These are phyloP conservation scores for Sporothrix schenckii DNA, from an alignment of 2,329 filamentous ascomycete species.

Conservation along the genomic window DNA sequence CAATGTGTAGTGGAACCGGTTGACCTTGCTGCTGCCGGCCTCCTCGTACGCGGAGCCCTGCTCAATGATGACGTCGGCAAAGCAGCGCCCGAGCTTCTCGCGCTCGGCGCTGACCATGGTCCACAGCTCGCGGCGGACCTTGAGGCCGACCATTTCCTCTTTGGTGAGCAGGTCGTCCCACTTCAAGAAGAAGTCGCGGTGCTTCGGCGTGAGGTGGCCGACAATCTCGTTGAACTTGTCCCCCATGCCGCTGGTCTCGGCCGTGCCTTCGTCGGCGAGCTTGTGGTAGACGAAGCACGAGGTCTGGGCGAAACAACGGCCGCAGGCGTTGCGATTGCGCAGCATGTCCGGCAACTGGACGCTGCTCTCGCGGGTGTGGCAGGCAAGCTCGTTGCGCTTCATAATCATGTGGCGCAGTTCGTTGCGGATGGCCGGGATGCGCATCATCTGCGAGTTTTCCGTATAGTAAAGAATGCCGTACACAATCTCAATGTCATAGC, in stretches of 20 bases:
- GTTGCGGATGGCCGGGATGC: conserved; percentile 80
- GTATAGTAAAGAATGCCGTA: conserved; percentile 95
- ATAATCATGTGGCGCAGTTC: conserved; percentile 97
- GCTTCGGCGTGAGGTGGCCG: conserved; percentile 70
- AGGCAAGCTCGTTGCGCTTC: conserved; percentile 86
- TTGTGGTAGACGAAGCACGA: conserved; percentile 94
- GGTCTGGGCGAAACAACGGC: conserved; percentile 85
- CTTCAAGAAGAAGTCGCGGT: conserved; percentile 85
- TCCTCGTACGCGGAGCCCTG: conserved; percentile 74
- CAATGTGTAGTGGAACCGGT: conserved; percentile 85
- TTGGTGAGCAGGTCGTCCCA: conserved; percentile 94
- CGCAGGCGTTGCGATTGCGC: conserved; percentile 78
- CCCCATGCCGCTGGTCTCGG: conserved; percentile 77
- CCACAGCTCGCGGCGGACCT: conserved; percentile 88
- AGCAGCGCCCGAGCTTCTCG: conserved; percentile 86
- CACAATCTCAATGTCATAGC: conserved; percentile 88
- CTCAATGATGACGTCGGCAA: conserved; percentile 82
- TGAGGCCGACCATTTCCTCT: conserved; percentile 89
- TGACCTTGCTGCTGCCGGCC: conserved; percentile 75
- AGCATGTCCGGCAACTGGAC: conserved; percentile 83
- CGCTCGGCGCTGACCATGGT: conserved; percentile 90
- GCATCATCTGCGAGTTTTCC: conserved; percentile 82
- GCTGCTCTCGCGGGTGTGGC: conserved; percentile 78
- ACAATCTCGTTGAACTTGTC: conserved; percentile 82
- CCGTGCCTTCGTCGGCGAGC: conserved; percentile 79